Conservation (phyloP, 2,329 filamentous ascomycete genomes). For the Monosporascus sp. region DNA sequence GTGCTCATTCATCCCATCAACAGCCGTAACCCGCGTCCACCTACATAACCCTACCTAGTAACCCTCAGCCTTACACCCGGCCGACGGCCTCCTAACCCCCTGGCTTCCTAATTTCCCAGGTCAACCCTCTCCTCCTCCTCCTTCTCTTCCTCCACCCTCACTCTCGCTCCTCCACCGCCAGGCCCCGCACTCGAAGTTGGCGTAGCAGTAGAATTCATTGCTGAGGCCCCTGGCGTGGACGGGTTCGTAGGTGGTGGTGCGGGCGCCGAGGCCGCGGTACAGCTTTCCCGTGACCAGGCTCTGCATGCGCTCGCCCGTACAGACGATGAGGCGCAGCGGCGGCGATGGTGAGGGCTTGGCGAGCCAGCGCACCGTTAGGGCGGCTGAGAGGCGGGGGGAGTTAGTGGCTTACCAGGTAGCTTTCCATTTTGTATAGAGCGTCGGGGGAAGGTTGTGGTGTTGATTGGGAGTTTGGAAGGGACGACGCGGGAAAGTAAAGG, state of each 20-base stretch:
- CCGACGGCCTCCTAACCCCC: no score
- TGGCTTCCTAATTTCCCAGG: no score
- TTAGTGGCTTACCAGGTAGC: conserved; percentile 2
- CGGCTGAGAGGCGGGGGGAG: conserved; percentile 41
- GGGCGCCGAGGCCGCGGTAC: conserved; percentile 59
- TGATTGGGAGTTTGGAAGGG: not conserved
- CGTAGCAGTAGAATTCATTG: conserved; percentile 78
- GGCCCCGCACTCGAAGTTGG: conserved; percentile 64
- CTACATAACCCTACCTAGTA: no score
- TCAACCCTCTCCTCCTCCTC: not conserved
- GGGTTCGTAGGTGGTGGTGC: conserved; percentile 64
- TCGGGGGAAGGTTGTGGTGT: not conserved
- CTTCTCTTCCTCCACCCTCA: not conserved
- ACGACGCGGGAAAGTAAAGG: no score
- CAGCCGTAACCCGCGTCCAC: no score
- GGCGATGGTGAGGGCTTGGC: conserved; percentile 37
- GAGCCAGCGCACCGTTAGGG: conserved; percentile 71
- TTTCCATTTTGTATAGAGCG: conserved; percentile 1
- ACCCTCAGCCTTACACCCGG: no score
- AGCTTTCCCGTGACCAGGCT: conserved; percentile 53
- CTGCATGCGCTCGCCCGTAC: conserved; percentile 75
- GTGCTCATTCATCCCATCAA: no score
- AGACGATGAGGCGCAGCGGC: conserved; percentile 51
- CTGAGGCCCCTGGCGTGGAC: conserved; percentile 67
- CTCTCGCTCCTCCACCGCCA: conserved; percentile 36